These are phyloP conservation scores for Baeospora myosura DNA, from an alignment of 1,284 basidiomycete genomes.

Conservation along the genomic window DNA sequence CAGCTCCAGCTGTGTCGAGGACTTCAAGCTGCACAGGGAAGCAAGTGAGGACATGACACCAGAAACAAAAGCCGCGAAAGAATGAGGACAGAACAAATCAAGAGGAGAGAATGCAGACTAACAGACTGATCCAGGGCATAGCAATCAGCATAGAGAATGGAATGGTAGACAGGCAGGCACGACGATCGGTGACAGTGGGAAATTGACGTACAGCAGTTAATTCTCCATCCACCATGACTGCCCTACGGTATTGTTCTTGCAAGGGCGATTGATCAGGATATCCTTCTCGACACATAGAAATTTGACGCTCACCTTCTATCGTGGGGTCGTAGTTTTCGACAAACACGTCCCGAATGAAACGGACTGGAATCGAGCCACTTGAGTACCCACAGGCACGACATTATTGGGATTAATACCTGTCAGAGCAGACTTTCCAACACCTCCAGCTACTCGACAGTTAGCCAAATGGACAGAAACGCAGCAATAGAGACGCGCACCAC, in stretches of 20 bases:
- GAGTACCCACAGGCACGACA: background rate
- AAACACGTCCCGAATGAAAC: constrained; percentile 70
- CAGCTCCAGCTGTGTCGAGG: constrained; percentile 85
- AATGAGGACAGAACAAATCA: constrained; percentile 6
- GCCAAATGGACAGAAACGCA: constrained; percentile 4
- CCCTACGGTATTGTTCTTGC: constrained; percentile 59
- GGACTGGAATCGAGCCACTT: constrained; percentile 34
- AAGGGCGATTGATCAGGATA: too few species aligned
- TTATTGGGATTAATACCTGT: constrained; percentile 29
- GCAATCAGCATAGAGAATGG: too few species aligned
- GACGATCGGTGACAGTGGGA: too few species aligned
- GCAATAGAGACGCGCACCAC: constrained; percentile 54
- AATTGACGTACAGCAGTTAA: constrained; percentile 39
- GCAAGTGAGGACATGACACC: constrained; percentile 3
- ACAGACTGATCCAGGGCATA: too few species aligned
- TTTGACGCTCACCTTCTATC: constrained; percentile 58
- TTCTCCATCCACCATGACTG: constrained; percentile 56
- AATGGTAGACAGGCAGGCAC: too few species aligned
- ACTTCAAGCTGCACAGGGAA: constrained; percentile 60
- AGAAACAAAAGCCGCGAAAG: constrained; percentile 8
- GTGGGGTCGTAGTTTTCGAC: constrained; percentile 76
- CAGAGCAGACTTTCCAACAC: constrained; percentile 78
- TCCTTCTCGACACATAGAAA: constrained; percentile 12
- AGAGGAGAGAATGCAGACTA: constrained; percentile 5
- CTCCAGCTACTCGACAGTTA: constrained; percentile 47